Base-by-base conservation (phyloP, 1,284 basidiomycete genomes). In the Irpex lacteus region DNA sequence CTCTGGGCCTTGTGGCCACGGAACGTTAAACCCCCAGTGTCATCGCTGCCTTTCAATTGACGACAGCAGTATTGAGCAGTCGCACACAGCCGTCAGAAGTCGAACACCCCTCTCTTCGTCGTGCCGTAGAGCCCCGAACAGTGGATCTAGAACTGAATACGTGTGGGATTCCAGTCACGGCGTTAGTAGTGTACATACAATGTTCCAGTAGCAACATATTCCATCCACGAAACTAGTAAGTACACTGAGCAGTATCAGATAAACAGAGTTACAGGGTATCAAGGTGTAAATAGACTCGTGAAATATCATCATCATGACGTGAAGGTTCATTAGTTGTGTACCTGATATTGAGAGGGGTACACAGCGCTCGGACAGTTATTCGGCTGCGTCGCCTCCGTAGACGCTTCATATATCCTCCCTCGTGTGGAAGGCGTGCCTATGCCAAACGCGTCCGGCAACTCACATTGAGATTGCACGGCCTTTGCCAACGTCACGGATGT, bases 391-490 rank as follows among this genome's bases (percentile, higher is more conserved):
- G 54, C 11, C 7, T 32, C 54, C 60, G 63, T 52, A 52, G 50
- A n/a, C 52, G 38, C 62, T 38, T 62, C 47, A 52, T 37, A 9
- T 21, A 52, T 52, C 50, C 19, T 37, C 47, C 63, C 66, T 66
- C 68, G 67, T 68, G 70, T 60, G 60, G 61, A 54, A 60, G 57
- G 67, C 66, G 66, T 67, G 66, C 65, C 61, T 59, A 60, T 21
- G 19, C 34, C 32, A 9, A 56, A 15, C 61, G 54, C 55, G 37
- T 15, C 54, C 54, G 63, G 53, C 18, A 62, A 65, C 58, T 70
- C 69, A 92, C 84, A 92, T 84, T 67, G 91, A 93, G 71, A 93
- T 91, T 61, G 91, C 89, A 65, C 91, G 86, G 65, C 89, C 88
- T 76, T 81, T 85, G 67, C 86, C 85, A 75, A 82, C 75, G 63